phyloP scores from a whole-genome alignment of 1,139 yeast genomes.

The Yamadazyma dushanensis region DNA sequence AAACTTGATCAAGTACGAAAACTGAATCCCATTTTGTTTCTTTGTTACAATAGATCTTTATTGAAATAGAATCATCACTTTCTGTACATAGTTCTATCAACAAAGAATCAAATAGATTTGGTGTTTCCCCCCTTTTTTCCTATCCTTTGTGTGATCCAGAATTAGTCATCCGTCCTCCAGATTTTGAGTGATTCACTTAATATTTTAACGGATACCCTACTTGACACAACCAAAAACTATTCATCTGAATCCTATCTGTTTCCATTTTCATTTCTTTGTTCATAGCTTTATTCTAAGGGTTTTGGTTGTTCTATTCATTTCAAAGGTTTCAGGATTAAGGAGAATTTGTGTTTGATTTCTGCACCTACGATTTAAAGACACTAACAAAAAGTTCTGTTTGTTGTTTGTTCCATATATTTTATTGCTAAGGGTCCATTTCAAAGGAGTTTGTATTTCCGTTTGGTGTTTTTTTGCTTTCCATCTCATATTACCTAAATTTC shows the following conservation, averaged over 20 bases:
- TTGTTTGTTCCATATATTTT: not conserved
- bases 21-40: constrained; percentile 1
- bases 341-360: too few species aligned
- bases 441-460: not conserved
- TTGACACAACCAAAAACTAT: not conserved
- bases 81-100: constrained; percentile 3
- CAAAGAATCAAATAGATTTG: constrained; percentile 1
- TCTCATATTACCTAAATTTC: too few species aligned
- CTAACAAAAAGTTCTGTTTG: not conserved
- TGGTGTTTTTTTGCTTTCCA: not conserved
- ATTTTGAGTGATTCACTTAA: not conserved
- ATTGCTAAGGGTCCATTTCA: not conserved
- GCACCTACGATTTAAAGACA: too few species aligned
- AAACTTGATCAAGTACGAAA: constrained; percentile 1
- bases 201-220: not conserved
- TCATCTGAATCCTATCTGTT: not conserved
- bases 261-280: constrained; percentile 10
- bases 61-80: constrained; percentile 1
- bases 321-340: not conserved
- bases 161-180: constrained; percentile 1
- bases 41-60: not conserved
- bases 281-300: constrained; percentile 8
- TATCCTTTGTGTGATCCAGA: not conserved
- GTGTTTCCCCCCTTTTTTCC: not conserved
- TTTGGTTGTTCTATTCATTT: constrained; percentile 5